These are phyloP conservation scores for Quercus aquifolioides DNA, from an alignment of 306 rosid genomes.

Conservation along the genomic window DNA sequence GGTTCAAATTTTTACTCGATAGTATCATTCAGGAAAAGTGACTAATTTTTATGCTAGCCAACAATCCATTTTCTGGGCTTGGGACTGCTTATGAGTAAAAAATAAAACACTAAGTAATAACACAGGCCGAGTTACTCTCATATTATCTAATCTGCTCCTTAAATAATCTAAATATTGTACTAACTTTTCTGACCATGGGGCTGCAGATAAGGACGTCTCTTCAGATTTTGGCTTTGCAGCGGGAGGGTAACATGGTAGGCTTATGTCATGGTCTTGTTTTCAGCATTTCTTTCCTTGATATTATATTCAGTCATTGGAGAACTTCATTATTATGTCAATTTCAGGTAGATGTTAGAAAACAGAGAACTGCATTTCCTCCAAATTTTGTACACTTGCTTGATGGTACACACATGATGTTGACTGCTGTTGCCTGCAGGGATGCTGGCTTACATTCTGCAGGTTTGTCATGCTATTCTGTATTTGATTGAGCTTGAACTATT, in stretches of 20 bases:
- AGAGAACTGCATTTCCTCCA: conserved; percentile 87
- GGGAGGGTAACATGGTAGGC: conserved; percentile 64
- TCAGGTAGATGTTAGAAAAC: conserved; percentile 71
- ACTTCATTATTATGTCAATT: conserved; percentile 7
- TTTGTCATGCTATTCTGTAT: conserved; percentile 23
- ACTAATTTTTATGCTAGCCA: too few relatives aligned
- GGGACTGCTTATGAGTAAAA: too few relatives aligned
- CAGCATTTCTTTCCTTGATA: conserved; percentile 9
- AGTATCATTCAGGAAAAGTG: too few relatives aligned
- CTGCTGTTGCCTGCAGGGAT: conserved; percentile 83
- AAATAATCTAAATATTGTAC: background rate
- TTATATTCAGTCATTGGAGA: background rate
- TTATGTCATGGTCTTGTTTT: background rate
- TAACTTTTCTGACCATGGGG: conserved; percentile 30
- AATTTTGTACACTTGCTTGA: conserved; percentile 84
- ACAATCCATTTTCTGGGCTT: too few relatives aligned
- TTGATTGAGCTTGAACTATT: conserved; percentile 1
- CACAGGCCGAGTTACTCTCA: background rate
- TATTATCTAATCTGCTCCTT: background rate
- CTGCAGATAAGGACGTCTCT: conserved; percentile 78
- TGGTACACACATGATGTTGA: conserved; percentile 90
- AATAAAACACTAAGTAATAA: too few relatives aligned
- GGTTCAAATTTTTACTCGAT: background rate
- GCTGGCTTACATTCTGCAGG: conserved; percentile 88
- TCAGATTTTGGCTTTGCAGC: conserved; percentile 74